A percentile compares a stretch with the other conserved stretches of the same genome.
These are phyloP conservation scores for Priceomyces melissophilus DNA, from an alignment of 805 yeast genomes.

Conservation along the genomic window DNA sequence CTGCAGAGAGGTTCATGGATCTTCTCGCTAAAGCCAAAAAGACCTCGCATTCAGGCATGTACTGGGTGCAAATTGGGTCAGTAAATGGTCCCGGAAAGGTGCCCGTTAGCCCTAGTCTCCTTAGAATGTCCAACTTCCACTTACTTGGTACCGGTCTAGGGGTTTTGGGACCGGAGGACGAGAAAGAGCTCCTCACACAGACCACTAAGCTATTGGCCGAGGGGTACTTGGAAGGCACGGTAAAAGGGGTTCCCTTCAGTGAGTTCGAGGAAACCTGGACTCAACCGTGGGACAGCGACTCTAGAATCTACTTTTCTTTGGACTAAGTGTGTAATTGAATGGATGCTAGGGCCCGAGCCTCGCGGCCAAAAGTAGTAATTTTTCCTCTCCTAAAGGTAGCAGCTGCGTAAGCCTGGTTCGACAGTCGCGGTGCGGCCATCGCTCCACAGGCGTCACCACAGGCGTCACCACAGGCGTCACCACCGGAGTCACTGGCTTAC, in stretches of 20 bases:
- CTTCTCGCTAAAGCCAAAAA: background rate
- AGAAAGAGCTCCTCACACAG: background rate
- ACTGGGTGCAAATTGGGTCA: conserved; percentile 3
- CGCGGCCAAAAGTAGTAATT: too few relatives aligned
- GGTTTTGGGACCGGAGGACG: background rate
- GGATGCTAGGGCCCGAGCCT: too few relatives aligned
- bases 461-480: too few relatives aligned
- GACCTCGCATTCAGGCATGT: background rate
- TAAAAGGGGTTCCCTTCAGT: background rate
- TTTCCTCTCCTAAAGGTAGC: too few relatives aligned
- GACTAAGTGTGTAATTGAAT: too few relatives aligned
- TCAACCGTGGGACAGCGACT: background rate
- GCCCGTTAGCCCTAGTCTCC: background rate
- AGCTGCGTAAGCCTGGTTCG: too few relatives aligned
- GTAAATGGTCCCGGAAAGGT: background rate
- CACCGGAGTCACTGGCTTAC: too few relatives aligned
- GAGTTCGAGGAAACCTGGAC: background rate
- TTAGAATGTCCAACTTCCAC: conserved; percentile 1
- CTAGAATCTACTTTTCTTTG: conserved; percentile 2
- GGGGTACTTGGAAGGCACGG: background rate
- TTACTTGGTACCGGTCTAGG: conserved; percentile 4
- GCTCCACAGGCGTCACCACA: too few relatives aligned
- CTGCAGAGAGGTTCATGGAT: conserved; percentile 1
- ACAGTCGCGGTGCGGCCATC: too few relatives aligned
- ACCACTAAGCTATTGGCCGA: background rate